Evolutionary conservation across 352 stramenopile genomes (phyloP).

Genomic region (Pythium diclinum): DNA sequence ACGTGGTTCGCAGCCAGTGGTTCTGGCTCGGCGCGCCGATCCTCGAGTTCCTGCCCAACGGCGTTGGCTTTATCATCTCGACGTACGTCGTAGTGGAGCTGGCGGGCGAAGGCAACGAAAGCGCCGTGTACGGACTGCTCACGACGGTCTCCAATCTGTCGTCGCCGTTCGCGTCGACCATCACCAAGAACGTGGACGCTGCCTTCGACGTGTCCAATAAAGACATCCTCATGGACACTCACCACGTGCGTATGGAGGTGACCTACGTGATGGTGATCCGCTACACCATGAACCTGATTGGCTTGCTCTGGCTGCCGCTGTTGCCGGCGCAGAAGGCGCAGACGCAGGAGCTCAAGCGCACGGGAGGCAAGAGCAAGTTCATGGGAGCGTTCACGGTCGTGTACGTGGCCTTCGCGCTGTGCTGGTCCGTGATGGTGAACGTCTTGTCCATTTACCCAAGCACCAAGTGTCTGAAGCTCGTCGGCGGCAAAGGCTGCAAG

Average conservation of each 20-base stretch:
- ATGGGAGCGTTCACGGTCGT: neutral
- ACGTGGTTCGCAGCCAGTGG: neutral
- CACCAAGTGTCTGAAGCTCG: conserved; percentile 1
- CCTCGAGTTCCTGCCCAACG: conserved; percentile 6
- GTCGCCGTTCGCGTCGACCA: neutral
- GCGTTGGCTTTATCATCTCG: conserved; percentile 2
- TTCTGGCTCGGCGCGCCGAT: neutral
- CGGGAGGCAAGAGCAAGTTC: neutral
- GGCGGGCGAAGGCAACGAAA: neutral
- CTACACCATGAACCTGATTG: neutral
- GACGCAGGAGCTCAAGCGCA: conserved; percentile 1
- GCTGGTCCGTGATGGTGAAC: conserved; percentile 6
- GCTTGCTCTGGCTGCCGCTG: conserved; percentile 1
- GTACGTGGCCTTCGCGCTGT: neutral
- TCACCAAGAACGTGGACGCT: conserved; percentile 4
- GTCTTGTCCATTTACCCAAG: conserved; percentile 1
- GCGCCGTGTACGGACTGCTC: conserved; percentile 1
- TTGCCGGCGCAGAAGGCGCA: conserved; percentile 1
- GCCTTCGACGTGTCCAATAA: conserved; percentile 1
- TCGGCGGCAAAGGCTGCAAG: conserved; percentile 4
- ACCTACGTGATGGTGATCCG: conserved; percentile 4
- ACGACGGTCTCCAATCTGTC: neutral
- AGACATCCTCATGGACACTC: neutral
- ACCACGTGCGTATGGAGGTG: neutral
- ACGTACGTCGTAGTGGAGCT: conserved; percentile 5